Percentiles rank a stretch among this genome's conserved stretches.
Conservation (phyloP, 192 early-diverging fungal species). For the Dissophora ornata region DNA sequence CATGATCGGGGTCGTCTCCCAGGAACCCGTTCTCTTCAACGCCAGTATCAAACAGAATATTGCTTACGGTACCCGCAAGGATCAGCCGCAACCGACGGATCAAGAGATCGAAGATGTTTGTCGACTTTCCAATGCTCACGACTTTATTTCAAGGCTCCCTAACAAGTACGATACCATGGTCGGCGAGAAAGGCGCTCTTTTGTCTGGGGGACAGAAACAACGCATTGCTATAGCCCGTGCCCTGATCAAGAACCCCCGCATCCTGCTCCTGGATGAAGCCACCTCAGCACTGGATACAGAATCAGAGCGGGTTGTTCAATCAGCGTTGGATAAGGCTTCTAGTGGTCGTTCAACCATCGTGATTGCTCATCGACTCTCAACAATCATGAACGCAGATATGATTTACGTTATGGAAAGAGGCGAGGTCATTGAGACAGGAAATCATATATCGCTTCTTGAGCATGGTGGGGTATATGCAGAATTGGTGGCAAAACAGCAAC, state of each 20-base stretch:
- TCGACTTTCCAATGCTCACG: slow-evolving; percentile 78
- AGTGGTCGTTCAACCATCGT: slow-evolving; percentile 74
- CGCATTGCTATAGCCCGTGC: slow-evolving; percentile 91
- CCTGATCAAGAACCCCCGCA: slow-evolving; percentile 77
- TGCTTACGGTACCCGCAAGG: slow-evolving; percentile 67
- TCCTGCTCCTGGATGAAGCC: slow-evolving; percentile 84
- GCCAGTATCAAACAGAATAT: slow-evolving; percentile 86
- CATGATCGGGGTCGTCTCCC: slow-evolving; percentile 90
- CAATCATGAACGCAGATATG: slow-evolving; percentile 74
- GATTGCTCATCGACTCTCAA: slow-evolving; percentile 77
- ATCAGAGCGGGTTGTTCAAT: slow-evolving; percentile 73
- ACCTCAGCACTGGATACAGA: slow-evolving; percentile 82
- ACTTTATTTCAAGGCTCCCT: slow-evolving; percentile 87
- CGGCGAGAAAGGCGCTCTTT: slow-evolving; percentile 72
- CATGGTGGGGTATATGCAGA: slow-evolving; percentile 59
- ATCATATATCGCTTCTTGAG: slow-evolving; percentile 64
- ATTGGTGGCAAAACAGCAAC: slow-evolving; percentile 69
- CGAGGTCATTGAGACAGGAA: slow-evolving; percentile 63
- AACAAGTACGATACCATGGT: slow-evolving; percentile 85
- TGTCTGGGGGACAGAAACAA: slow-evolving; percentile 66
- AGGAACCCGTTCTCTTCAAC: slow-evolving; percentile 92
- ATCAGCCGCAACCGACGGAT: slow-evolving; percentile 59
- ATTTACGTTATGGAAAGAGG: slow-evolving; percentile 74
- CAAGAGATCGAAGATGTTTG: slow-evolving; percentile 79
- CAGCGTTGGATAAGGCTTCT: slow-evolving; percentile 66